Evolutionary conservation across 768 basidiomycete genomes (phyloP), one percentile per base, ranked within the genome.

Genomic region (Boletus subcaerulescens): DNA sequence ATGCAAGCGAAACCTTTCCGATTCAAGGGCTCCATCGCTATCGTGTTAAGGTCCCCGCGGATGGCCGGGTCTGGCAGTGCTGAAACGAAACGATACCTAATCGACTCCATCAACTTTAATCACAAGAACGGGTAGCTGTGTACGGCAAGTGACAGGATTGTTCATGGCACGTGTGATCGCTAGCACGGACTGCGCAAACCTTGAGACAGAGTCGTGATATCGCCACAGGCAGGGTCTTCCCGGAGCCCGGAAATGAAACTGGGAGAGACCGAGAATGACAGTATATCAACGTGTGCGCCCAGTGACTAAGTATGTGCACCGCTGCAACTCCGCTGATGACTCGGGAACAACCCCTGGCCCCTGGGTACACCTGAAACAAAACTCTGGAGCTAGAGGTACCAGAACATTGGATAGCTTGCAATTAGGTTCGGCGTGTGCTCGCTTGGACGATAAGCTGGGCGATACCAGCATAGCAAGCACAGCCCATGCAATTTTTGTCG

Each of bases 31-130:
- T 26, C 0, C 18, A 42, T 46, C 52, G 18, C 31, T 18, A 36
- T 17, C 42, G 18, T 20, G 24, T 52, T 53, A 48, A 45, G 61
- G 52, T 52, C 50, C 45, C 62, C 58, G 62, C 55, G 62, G 61
- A 31, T 11, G 11, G 15, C 31, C 17, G 11, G 22, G 11, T 39
- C 35, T 40, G 29, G 42, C 26, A 20, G 24, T 22, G 41, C 31
- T 20, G 47, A 55, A 52, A 62, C 52, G 35, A 59, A 58, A 52
- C 31, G 14, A 42, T 33, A 35, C 54, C 32, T 32, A 36, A 50
- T 48, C 31, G 20, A 41, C 38, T 20, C 26, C 22, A 45, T 43
- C 52, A 38, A 47, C 33, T 50, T 44, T 31, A 8, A 36, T 48
- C 38, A 13, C 13, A 39, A 18, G 26, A 40, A 39, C 32, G 18